Conservation (phyloP, 2,329 filamentous ascomycete genomes). For the Sporothrix euskadiensis region DNA sequence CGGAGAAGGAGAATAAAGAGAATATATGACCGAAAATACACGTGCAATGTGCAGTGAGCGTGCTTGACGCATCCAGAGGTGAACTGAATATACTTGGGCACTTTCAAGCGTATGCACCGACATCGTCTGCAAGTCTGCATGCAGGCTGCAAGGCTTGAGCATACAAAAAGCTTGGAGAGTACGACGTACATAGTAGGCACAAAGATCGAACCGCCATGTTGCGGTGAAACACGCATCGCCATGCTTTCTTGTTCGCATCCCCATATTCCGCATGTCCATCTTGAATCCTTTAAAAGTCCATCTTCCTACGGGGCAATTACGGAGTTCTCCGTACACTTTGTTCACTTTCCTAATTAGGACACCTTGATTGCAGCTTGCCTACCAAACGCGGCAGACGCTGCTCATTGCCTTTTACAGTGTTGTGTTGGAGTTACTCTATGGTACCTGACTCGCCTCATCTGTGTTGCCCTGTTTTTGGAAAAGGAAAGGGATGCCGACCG, state of each 20-base stretch:
- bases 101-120: not conserved
- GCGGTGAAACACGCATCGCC: slow-evolving; percentile 3
- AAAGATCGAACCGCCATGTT: not conserved
- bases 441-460: not conserved
- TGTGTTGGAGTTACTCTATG: not conserved
- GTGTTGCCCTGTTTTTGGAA: not conserved
- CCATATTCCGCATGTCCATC: not conserved
- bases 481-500: not conserved
- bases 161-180: not conserved
- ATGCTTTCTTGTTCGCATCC: not conserved
- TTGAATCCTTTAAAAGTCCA: not conserved
- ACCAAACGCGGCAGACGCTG: not conserved
- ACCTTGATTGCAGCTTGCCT: not conserved
- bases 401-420: not conserved
- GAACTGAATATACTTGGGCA: not conserved
- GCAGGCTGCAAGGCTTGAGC: not conserved
- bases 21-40: not conserved
- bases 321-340: not conserved
- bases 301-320: not conserved
- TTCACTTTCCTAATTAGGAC: not conserved
- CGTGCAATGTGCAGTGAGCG: not conserved
- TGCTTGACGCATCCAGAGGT: not conserved
- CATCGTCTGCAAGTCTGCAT: not conserved
- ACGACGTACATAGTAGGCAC: not conserved
- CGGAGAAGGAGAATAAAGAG: not conserved